Evolutionary conservation across 768 basidiomycete genomes (phyloP), one percentile per base, ranked within the genome.

Genomic region (Pleurotus eryngii): DNA sequence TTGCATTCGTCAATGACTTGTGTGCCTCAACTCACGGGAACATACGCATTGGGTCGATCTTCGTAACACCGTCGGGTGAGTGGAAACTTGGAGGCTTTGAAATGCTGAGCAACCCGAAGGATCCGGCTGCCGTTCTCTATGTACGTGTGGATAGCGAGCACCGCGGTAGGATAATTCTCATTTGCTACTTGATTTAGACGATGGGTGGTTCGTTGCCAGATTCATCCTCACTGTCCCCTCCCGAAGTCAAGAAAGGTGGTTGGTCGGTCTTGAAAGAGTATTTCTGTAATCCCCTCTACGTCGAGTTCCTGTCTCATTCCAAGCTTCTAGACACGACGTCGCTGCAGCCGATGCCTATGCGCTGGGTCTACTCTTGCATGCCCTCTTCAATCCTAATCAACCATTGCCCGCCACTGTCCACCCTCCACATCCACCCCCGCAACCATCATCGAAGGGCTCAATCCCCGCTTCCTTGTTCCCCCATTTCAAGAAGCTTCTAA

Each of bases 51-150:
- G 79, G 81, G 57, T 85, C 91, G 1, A 83, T 98, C 57, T 98
- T 97, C 67, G 84, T 97, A 51, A 93, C 96, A 0, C 87, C 89
- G 0, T 91, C 93, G 0, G 92, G 96, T 4, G 97, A 99, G 74
- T 98, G 96, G 97, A 92, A 92, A 66, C 75, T 99, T 6, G 95
- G 92, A 17, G 96, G 96, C 0, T 95, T 98, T 65, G 97, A 99
- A 65, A 72, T 96, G 0, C 70, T 97, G 60, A 94, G 92, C 63
- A 91, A 81, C 62, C 81, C 87, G 7, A 90, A 85, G 63, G 95
- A 98, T 53, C 86, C 90, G 12, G 69, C 77, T 46, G 83, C 90
- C 30, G 81, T 90, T 14, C 74, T 95, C 66, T 96, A 90, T 77
- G 93, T 95, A 73, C 71, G 89, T 73, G 63, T 49, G 22, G 8